A percentile compares a stretch with the other conserved stretches of the same genome.
Evolutionary conservation across 75 land plant species (phyloP).

Genomic region (Sequoia sempervirens): DNA sequence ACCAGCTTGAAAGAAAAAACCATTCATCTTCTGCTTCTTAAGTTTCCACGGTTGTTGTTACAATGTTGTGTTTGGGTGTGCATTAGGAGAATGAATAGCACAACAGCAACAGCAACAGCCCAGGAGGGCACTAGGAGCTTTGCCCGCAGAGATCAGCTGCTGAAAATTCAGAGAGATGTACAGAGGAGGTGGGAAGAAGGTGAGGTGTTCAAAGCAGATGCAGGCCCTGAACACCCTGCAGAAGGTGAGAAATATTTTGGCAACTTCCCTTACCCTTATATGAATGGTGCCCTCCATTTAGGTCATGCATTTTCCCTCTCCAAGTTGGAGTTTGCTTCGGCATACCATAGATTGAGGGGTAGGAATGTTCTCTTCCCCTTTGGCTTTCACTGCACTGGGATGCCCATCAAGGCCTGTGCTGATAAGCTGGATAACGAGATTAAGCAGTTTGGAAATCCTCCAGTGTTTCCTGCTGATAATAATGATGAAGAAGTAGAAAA

Average conservation of each 20-base stretch:
- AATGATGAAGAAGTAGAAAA: constrained; percentile 16
- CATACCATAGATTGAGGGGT: constrained; percentile 69
- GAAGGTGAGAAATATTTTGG: constrained; percentile 84
- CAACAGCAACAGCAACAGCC: background rate
- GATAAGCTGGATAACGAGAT: constrained; percentile 75
- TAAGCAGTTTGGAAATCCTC: constrained; percentile 62
- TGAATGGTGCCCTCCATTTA: constrained; percentile 77
- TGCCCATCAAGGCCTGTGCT: constrained; percentile 92
- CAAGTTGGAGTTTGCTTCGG: constrained; percentile 79
- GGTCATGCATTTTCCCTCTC: constrained; percentile 86
- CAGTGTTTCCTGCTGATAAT: constrained; percentile 42
- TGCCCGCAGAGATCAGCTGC: constrained; percentile 61
- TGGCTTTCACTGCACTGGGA: constrained; percentile 86
- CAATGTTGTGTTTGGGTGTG: too few relatives aligned
- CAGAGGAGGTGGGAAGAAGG: constrained; percentile 55
- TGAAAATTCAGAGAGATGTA: constrained; percentile 51
- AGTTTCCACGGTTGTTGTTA: too few relatives aligned
- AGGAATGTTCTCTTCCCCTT: constrained; percentile 77
- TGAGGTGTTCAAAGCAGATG: constrained; percentile 54
- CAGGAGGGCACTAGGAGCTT: constrained; percentile 46
- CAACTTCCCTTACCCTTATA: constrained; percentile 84
- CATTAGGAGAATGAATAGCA: background rate
- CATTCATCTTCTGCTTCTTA: too few relatives aligned
- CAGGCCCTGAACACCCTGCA: constrained; percentile 24
- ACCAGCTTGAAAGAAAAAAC: too few relatives aligned